Conservation (phyloP, 352 stramenopile genomes). For the Proteromonas lacertae region DNA sequence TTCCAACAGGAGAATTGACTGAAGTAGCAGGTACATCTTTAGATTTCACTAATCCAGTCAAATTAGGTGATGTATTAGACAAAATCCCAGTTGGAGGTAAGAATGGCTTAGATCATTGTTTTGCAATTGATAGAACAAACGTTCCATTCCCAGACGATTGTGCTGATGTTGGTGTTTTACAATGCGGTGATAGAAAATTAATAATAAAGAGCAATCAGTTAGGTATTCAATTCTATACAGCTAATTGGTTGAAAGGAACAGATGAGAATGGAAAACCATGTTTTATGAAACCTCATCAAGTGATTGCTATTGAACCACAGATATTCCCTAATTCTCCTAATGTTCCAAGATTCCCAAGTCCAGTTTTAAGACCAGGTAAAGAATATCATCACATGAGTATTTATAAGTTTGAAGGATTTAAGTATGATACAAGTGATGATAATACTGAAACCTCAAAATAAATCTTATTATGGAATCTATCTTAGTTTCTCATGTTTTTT, state of each 20-base stretch:
- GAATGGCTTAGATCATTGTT: conserved; percentile 6
- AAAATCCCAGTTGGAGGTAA: conserved; percentile 6
- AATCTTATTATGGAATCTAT: no score
- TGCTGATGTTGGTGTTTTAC: neutral
- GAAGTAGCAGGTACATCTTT: conserved; percentile 4
- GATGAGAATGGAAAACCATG: neutral
- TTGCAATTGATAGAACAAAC: neutral
- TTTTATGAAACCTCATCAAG: conserved; percentile 1
- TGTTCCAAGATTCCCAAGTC: conserved; percentile 3
- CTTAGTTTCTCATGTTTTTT: no score
- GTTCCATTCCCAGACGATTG: neutral
- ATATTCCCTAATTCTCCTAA: conserved; percentile 7
- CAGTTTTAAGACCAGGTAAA: conserved; percentile 1
- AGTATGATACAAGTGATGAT: no score
- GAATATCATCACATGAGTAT: neutral
- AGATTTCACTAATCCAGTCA: conserved; percentile 4
- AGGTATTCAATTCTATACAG: conserved; percentile 9
- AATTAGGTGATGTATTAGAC: neutral
- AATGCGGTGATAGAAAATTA: neutral
- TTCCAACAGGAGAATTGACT: conserved; percentile 3
- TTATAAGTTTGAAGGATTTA: neutral
- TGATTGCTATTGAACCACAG: conserved; percentile 8
- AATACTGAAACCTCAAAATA: no score
- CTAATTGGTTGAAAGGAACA: conserved; percentile 5
- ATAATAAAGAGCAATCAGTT: conserved; percentile 5